phyloP scores from a whole-genome alignment of 2,329 filamentous ascomycete species.

The Fusarium compactum region DNA sequence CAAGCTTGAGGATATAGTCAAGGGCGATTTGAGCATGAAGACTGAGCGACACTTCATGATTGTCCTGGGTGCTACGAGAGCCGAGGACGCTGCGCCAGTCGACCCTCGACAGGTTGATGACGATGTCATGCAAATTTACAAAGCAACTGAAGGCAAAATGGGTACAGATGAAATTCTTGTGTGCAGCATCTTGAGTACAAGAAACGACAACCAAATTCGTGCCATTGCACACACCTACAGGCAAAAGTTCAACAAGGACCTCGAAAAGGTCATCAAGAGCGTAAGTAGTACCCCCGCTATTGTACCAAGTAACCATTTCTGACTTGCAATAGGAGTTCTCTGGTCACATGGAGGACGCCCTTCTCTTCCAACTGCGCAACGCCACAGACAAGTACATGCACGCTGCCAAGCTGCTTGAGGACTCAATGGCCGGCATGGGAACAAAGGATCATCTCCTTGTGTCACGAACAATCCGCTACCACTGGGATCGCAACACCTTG shows the following conservation, averaged over 20 bases:
- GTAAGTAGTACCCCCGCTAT: slow-evolving; percentile 54
- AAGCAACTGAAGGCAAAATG: slow-evolving; percentile 78
- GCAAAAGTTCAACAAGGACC: slow-evolving; percentile 74
- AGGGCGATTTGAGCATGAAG: slow-evolving; percentile 84
- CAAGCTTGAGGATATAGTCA: slow-evolving; percentile 78
- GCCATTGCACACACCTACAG: slow-evolving; percentile 83
- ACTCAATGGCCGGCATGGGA: slow-evolving; percentile 85
- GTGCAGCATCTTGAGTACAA: slow-evolving; percentile 79
- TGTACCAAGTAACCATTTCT: background rate
- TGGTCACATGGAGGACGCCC: slow-evolving; percentile 90
- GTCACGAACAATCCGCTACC: slow-evolving; percentile 79
- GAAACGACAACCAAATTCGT: slow-evolving; percentile 85
- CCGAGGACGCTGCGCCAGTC: slow-evolving; percentile 82
- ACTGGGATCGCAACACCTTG: slow-evolving; percentile 85
- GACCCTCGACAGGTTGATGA: slow-evolving; percentile 78
- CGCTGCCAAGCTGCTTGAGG: slow-evolving; percentile 85
- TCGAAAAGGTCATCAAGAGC: slow-evolving; percentile 80
- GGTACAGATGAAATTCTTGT: slow-evolving; percentile 82
- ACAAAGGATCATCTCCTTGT: slow-evolving; percentile 88
- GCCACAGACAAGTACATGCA: slow-evolving; percentile 86
- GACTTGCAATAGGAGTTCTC: slow-evolving; percentile 73
- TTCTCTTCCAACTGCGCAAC: slow-evolving; percentile 81
- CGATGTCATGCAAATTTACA: slow-evolving; percentile 82
- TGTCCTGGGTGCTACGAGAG: slow-evolving; percentile 78
- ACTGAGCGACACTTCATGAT: slow-evolving; percentile 88